phyloP scores from a whole-genome alignment of 2,329 filamentous ascomycete genomes.

The Claviceps fusiformis region DNA sequence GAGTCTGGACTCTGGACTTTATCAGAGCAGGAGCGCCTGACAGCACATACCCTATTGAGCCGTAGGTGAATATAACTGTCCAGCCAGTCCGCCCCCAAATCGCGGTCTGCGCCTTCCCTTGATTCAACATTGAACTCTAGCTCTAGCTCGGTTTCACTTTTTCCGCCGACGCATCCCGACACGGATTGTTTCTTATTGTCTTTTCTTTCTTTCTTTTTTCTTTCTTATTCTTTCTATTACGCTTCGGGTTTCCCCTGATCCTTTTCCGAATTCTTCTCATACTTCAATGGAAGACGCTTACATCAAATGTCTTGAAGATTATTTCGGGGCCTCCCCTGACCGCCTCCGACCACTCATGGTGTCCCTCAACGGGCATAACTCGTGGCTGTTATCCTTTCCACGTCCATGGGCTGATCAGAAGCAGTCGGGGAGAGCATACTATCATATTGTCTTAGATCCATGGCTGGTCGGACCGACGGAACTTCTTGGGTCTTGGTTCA shows the following conservation, averaged over 20 bases:
- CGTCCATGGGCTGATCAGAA: constrained; percentile 12
- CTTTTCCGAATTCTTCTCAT: neutral
- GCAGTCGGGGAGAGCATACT: constrained; percentile 13
- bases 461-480: constrained; percentile 17
- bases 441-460: constrained; percentile 20
- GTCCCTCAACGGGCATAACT: constrained; percentile 20
- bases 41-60: neutral
- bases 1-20: neutral
- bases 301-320: constrained; percentile 7
- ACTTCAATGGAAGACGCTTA: constrained; percentile 7
- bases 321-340: constrained; percentile 6
- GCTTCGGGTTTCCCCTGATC: neutral
- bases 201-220: neutral
- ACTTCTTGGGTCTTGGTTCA: constrained; percentile 10
- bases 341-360: constrained; percentile 16
- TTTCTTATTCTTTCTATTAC: neutral
- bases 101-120: neutral
- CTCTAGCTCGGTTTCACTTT: neutral
- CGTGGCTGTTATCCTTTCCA: constrained; percentile 22
- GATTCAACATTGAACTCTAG: neutral
- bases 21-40: neutral
- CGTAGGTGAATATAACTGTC: neutral
- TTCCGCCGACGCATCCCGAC: neutral
- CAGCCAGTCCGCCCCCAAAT: neutral
- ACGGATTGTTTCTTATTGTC: no score